Evolutionary conservation across 345 rosid genomes (phyloP), one percentile per base, ranked within the genome.

Genomic region (Salix dunnii): DNA sequence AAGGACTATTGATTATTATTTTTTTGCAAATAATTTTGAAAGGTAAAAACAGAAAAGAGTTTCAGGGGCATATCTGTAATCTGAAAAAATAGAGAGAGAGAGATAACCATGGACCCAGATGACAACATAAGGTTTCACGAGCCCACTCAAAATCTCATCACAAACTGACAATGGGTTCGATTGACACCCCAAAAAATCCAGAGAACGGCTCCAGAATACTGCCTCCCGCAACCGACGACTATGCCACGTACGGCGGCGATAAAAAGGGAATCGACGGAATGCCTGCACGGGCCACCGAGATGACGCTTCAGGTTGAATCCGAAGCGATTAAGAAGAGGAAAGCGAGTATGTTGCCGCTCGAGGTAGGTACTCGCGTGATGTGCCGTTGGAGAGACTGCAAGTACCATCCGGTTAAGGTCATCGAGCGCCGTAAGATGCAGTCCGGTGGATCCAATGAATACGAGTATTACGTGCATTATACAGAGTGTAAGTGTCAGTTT

Each of bases 361-460:
- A 96, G 83, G 99, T 96, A 5, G 99, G 99, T 27, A 93, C 98
- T 76, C 94, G 97, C 73, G 99, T 93, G 62, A 73, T 89, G 98
- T 93, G 99, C 88, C 94, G 89, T 10, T 93, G 99, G 99, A 87
- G 99, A 74, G 99, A 96, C 85, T 91, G 91, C 4, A 96, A 96
- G 81, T 91, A 88, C 68, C 99, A 96, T 67, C 98, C 94, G 7
- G 98, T 96, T 43, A 96, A 96, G 82, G 99, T 96, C 79, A 96
- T 93, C 68, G 98, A 96, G 77, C 96, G 99, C 46, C 92, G 99
- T 12, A 92, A 84, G 91, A 48, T 86, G 65, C 78, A 68, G 42
- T 72, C 20, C 20, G 88, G 79, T 61, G 96, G 87, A 3, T 74
- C 84, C 61, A 89, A 82, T 80, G 98, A 90, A 55, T 96, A 96